Evolutionary conservation across 306 rosid species (phyloP), one percentile per base, ranked within the genome.

Genomic region (Medicago ruthenica): DNA sequence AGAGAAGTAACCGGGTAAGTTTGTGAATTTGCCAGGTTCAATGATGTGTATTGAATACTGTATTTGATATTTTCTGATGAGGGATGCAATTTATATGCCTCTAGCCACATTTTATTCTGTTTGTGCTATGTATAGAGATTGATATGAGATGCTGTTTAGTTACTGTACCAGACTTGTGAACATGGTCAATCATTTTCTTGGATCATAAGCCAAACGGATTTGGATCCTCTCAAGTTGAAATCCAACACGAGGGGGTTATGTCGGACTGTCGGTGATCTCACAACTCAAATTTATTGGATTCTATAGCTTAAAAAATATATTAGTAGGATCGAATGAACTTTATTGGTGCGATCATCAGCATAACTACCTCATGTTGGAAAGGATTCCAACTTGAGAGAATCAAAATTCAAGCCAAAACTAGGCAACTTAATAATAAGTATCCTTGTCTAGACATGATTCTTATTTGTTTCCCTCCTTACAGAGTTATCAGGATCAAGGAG

Each of bases 401-500:
- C 37, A 0, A 34, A 34, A 34, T 34, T 1, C 7, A 34, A 34
- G 37, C 37, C 7, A 34, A 5, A 34, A 70, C 4, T 67, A 41
- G 66, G 36, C 62, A 50, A 73, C 42, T 55, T 76, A 60, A 42
- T 20, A 70, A 70, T n/a, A 53, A 34, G 79, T 11, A 4, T 67
- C 39, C 41, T 74, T 37, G 44, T 51, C 17, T 48, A 62, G 45
- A 39, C 45, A 53, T 9, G 27, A 67, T 34, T 79, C 64, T 79
- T 68, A 64, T 58, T 24, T 48, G 27, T 75, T 70, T 77, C 73
- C 51, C 40, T 78, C 17, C 57, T 64, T 69, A 77, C 89, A 89
- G 98, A 88, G 87, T 61, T 89, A 88, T 73, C 89, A 87, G 67
- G 96, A 96, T 79, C 87, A 87, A 85, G 88, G 83, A 76, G 98